Conservation (phyloP, 768 basidiomycete genomes). For the Suillus fuscotomentosus region DNA sequence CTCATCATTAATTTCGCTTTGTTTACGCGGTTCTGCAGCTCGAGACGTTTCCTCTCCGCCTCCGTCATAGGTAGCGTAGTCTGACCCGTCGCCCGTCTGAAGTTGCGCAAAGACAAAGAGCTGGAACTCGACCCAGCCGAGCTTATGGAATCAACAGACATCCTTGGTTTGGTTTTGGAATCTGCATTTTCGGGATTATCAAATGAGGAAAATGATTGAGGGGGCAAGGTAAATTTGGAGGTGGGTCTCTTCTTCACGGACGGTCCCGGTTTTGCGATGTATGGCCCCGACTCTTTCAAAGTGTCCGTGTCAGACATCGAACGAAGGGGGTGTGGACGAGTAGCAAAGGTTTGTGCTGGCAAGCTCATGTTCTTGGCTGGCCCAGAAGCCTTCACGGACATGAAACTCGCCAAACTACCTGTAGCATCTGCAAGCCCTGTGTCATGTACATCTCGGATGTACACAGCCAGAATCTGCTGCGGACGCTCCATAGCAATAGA, state of each 20-base stretch:
- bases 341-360: background rate
- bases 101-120: conserved; percentile 8
- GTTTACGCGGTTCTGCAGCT: conserved; percentile 65
- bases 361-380: conserved; percentile 7
- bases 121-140: conserved; percentile 23
- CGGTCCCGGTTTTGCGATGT: background rate
- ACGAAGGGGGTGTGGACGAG: conserved; percentile 3
- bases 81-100: conserved; percentile 8
- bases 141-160: conserved; percentile 27
- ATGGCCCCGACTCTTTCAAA: background rate
- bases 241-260: background rate
- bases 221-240: background rate
- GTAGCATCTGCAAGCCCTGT: conserved; percentile 60
- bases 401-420: conserved; percentile 32
- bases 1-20: conserved; percentile 61
- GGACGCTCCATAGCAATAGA: conserved; percentile 69
- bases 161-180: conserved; percentile 9
- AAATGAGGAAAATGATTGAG: conserved; percentile 3
- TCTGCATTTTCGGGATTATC: conserved; percentile 20
- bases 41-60: conserved; percentile 51
- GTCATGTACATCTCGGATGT: conserved; percentile 72
- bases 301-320: conserved; percentile 3
- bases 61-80: conserved; percentile 37
- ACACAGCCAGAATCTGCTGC: conserved; percentile 71
- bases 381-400: conserved; percentile 6